These are phyloP conservation scores for Rhynchospora breviuscula DNA, from an alignment of 176 grass and related monocot species.

Conservation along the genomic window DNA sequence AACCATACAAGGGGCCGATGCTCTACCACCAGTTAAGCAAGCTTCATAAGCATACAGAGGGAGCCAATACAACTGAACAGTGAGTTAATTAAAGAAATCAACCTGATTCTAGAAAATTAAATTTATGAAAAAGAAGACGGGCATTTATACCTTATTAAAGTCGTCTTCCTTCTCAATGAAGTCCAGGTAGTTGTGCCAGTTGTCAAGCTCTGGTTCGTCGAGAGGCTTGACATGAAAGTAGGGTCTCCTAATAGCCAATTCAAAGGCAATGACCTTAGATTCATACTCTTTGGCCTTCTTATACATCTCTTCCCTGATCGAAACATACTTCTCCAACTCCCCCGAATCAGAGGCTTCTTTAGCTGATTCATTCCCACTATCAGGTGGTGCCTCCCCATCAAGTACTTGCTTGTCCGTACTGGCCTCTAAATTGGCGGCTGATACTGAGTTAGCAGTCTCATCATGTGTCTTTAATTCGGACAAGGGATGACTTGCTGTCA, in stretches of 20 bases:
- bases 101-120: constrained; percentile 30
- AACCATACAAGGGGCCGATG: constrained; percentile 89
- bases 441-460: constrained; percentile 43
- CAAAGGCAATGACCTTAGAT: constrained; percentile 82
- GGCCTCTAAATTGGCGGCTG: constrained; percentile 29
- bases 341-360: constrained; percentile 57
- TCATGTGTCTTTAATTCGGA: constrained; percentile 69
- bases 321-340: constrained; percentile 71
- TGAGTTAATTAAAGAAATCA: constrained; percentile 72
- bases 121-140: constrained; percentile 19
- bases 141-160: constrained; percentile 77
- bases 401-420: constrained; percentile 19
- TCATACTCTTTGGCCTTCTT: constrained; percentile 97
- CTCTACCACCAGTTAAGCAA: constrained; percentile 99
- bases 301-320: constrained; percentile 92
- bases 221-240: constrained; percentile 99
- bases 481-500: constrained; percentile 51
- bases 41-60: constrained; percentile 79
- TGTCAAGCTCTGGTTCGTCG: constrained; percentile 95
- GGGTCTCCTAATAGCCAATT: constrained; percentile 95
- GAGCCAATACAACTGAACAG: constrained; percentile 93
- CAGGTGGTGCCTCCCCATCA: constrained; percentile 38
- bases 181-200: constrained; percentile 98
- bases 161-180: constrained; percentile 94
- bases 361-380: constrained; percentile 42